Base-by-base conservation (phyloP, 768 basidiomycete species). In the Termitomyces titanicus region DNA sequence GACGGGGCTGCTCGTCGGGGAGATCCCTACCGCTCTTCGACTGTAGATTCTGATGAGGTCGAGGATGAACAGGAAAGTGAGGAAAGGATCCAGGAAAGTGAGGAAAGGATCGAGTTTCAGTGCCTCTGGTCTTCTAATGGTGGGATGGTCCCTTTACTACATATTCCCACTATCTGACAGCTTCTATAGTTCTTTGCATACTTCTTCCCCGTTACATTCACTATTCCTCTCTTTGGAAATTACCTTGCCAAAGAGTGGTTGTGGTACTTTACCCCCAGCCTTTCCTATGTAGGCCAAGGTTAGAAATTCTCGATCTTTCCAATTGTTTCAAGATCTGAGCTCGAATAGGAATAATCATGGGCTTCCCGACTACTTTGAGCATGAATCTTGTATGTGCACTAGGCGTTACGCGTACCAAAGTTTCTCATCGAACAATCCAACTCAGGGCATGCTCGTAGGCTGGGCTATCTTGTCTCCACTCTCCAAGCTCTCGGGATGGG, bases 261-360 rank as follows among this genome's bases (percentile, higher is more conserved):
- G 12, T 98, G 94, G 94, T 89, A 84, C 38, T 95, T 97, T 65
- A 89, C 92, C 0, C 95, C 94, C 1, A 92, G 89, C 68, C 72
- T 96, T 22, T 92, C 90, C 0, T 98, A 97, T 64, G 85, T 97
- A 37, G 94, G 94, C 1, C 93, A 96, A 81, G 94, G 92, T 85
- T 48, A 37, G 34, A n/a, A 24, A 10, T 13, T 5, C 10, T 53
- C 11, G 24, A 53, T 51, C 40, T 42, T 42, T 46, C 51, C 22
- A 11, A 37, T 48, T 51, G 53, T 22, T 35, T 47, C 51, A 24
- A 52, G 38, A 24, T 25, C 31, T 29, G 17, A 18, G 15, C 20
- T 34, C 3, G 35, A 52, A 2, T 50, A 88, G 91, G 94, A 5
- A 94, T 98, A 57, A 98, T 98, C 63, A 98, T 98, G 96, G 96